Evolutionary conservation across 2,329 filamentous ascomycete genomes (phyloP).

Genomic region (Didymosphaeria variabile): DNA sequence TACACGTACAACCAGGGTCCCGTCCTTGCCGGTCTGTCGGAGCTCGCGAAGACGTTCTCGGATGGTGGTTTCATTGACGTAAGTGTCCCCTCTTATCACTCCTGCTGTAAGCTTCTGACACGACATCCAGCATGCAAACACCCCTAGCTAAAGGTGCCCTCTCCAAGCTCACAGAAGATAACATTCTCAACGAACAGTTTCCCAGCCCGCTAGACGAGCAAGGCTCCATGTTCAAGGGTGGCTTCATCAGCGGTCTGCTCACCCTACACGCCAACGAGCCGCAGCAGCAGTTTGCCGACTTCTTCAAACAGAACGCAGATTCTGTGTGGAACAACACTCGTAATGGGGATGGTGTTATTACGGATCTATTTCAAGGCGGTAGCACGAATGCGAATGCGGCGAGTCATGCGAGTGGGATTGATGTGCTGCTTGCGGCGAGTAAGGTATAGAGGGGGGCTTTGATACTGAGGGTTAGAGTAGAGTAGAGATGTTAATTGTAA

Average conservation of each 20-base stretch:
- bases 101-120: background rate
- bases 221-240: constrained; percentile 49
- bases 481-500: background rate
- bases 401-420: constrained; percentile 71
- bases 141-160: constrained; percentile 40
- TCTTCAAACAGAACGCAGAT: constrained; percentile 47
- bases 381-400: constrained; percentile 59
- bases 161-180: constrained; percentile 34
- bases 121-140: constrained; percentile 34
- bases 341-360: constrained; percentile 57
- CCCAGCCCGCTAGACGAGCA: constrained; percentile 35
- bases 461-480: background rate
- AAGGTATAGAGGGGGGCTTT: background rate
- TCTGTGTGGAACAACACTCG: constrained; percentile 39
- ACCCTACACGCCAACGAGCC: constrained; percentile 39
- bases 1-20: constrained; percentile 69
- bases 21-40: constrained; percentile 64
- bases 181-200: constrained; percentile 45
- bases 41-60: constrained; percentile 58
- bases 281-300: constrained; percentile 32
- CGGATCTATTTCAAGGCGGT: constrained; percentile 68
- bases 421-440: constrained; percentile 67
- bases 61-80: constrained; percentile 33
- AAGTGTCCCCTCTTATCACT: background rate
- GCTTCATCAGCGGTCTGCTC: constrained; percentile 46